Evolutionary conservation across 2,329 filamentous ascomycete genomes (phyloP).

Genomic region (Fusarium mangiferae): DNA sequence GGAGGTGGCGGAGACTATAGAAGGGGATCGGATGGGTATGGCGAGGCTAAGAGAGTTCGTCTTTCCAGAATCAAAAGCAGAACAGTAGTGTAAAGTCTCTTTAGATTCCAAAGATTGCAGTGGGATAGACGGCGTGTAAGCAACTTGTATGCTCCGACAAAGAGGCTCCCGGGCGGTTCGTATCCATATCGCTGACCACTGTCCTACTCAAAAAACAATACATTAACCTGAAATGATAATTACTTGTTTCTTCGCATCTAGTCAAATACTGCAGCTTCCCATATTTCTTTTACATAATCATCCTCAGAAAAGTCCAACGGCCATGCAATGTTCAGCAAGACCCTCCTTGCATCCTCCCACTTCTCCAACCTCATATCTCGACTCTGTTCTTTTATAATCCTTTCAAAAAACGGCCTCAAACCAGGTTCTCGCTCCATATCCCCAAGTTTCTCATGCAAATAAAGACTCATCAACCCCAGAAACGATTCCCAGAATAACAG

Average conservation of each 20-base stretch:
- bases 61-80: background rate
- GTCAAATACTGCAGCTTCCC: background rate
- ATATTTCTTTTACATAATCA: background rate
- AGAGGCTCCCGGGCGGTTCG: too few relatives aligned
- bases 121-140: too few relatives aligned
- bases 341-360: slow-evolving; percentile 4
- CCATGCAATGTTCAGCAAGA: background rate
- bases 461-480: background rate
- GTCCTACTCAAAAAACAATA: too few relatives aligned
- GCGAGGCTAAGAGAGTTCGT: background rate
- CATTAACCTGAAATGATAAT: too few relatives aligned
- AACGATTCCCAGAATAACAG: slow-evolving; percentile 7
- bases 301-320: background rate
- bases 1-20: background rate
- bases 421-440: background rate
- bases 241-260: too few relatives aligned
- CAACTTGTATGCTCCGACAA: too few relatives aligned
- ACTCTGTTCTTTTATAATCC: background rate
- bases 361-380: background rate
- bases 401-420: background rate
- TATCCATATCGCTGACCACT: too few relatives aligned
- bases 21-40: background rate
- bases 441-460: background rate
- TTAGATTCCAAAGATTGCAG: too few relatives aligned
- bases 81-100: too few relatives aligned